Evolutionary conservation across 352 stramenopile species (phyloP).

Genomic region (Globisporangium irregulare): DNA sequence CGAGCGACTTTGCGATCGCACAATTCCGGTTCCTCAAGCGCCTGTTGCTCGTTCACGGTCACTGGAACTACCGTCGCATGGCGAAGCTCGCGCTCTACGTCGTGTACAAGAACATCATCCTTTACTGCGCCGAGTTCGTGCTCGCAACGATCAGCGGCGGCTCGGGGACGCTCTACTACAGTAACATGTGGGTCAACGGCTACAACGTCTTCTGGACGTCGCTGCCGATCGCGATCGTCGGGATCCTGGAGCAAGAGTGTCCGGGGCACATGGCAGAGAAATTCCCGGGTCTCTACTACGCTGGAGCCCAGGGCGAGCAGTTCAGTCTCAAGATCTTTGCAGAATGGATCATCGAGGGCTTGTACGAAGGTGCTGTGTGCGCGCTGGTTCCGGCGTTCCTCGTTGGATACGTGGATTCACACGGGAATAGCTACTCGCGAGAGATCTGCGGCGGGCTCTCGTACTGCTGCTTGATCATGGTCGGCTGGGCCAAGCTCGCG

Average conservation of each 20-base stretch:
- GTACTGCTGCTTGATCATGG: slow-evolving; percentile 80
- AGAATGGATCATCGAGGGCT: slow-evolving; percentile 74
- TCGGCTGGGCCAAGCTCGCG: slow-evolving; percentile 75
- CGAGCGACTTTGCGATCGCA: slow-evolving; percentile 96
- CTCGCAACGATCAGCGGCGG: slow-evolving; percentile 83
- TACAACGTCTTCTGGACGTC: slow-evolving; percentile 97
- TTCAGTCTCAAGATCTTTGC: slow-evolving; percentile 81
- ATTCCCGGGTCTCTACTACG: slow-evolving; percentile 82
- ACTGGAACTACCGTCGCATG: slow-evolving; percentile 98
- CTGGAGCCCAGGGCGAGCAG: slow-evolving; percentile 71
- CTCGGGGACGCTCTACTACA: slow-evolving; percentile 81
- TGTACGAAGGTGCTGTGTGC: slow-evolving; percentile 78
- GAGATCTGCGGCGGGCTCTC: slow-evolving; percentile 69
- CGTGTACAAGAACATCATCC: slow-evolving; percentile 99
- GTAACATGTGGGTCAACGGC: slow-evolving; percentile 91
- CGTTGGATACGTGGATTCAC: slow-evolving; percentile 56
- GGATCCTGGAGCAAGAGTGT: slow-evolving; percentile 82
- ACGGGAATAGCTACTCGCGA: slow-evolving; percentile 57
- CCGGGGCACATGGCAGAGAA: slow-evolving; percentile 59
- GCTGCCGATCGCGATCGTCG: slow-evolving; percentile 88
- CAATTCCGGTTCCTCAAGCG: slow-evolving; percentile 97
- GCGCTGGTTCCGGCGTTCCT: slow-evolving; percentile 64
- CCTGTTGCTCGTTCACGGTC: slow-evolving; percentile 96
- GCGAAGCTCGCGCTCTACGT: slow-evolving; percentile 95
- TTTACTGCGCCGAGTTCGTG: slow-evolving; percentile 82